Evolutionary conservation across 2,329 filamentous ascomycete species (phyloP).

Genomic region (Fusarium citri): DNA sequence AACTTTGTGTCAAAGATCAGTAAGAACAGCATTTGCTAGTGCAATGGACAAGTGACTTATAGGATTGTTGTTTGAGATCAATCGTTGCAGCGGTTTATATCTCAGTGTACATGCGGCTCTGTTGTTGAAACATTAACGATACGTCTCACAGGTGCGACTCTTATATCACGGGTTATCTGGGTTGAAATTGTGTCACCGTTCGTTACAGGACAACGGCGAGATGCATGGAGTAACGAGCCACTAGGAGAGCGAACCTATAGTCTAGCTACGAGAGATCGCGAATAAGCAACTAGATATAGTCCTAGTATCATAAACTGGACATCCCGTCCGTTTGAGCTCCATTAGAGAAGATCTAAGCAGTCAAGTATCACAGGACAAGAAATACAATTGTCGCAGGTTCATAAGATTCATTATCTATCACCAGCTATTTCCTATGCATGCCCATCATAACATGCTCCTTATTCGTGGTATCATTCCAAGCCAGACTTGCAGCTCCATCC

Average conservation of each 20-base stretch:
- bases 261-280: background rate
- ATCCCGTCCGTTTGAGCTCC: background rate
- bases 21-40: too few species aligned
- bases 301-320: background rate
- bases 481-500: conserved; percentile 21
- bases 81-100: background rate
- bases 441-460: conserved; percentile 40
- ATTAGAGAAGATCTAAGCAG: background rate
- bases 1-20: background rate
- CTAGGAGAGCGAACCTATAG: background rate
- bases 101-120: conserved; percentile 11
- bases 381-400: background rate
- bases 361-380: background rate
- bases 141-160: conserved; percentile 23
- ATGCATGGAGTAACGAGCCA: conserved; percentile 13
- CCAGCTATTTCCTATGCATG: conserved; percentile 9
- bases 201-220: conserved; percentile 10
- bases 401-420: conserved; percentile 26
- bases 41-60: background rate
- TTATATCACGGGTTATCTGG: background rate
- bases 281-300: background rate
- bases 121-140: background rate
- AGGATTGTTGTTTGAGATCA: background rate
- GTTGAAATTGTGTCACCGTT: conserved; percentile 5
- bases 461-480: conserved; percentile 47